phyloP scores from a whole-genome alignment of 306 rosid genomes.

The Pyrus communis region DNA sequence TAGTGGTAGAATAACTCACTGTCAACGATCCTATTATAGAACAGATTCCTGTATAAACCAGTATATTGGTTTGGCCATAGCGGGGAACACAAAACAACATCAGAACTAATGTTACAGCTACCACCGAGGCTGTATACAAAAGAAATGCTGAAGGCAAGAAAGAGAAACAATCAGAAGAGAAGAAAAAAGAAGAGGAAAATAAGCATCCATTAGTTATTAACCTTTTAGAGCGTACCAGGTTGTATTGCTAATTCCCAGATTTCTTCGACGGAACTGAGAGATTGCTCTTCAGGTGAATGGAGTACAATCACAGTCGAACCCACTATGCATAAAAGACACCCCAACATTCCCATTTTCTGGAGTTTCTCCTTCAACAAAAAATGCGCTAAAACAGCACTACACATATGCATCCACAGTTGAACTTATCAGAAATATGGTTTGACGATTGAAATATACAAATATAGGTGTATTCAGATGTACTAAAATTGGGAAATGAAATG shows the following conservation, averaged over 20 bases:
- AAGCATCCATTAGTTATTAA: neutral
- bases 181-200: neutral
- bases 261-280: constrained; percentile 53
- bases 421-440: neutral
- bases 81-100: constrained; percentile 67
- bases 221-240: constrained; percentile 45
- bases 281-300: constrained; percentile 62
- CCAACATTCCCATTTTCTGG: constrained; percentile 79
- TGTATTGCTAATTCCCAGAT: constrained; percentile 82
- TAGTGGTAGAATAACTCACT: constrained; percentile 27
- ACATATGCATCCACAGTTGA: constrained; percentile 12
- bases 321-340: constrained; percentile 76
- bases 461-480: neutral
- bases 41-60: constrained; percentile 67
- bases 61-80: constrained; percentile 69
- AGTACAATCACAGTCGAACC: constrained; percentile 74
- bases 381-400: constrained; percentile 83
- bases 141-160: constrained; percentile 58
- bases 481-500: neutral
- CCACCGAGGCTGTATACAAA: constrained; percentile 58
- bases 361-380: constrained; percentile 72
- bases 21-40: constrained; percentile 80
- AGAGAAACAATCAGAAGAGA: neutral
- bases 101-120: constrained; percentile 55
- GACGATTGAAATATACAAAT: neutral